Conservation (phyloP, 1,139 yeast genomes). For the Meyerozyma sp. region DNA sequence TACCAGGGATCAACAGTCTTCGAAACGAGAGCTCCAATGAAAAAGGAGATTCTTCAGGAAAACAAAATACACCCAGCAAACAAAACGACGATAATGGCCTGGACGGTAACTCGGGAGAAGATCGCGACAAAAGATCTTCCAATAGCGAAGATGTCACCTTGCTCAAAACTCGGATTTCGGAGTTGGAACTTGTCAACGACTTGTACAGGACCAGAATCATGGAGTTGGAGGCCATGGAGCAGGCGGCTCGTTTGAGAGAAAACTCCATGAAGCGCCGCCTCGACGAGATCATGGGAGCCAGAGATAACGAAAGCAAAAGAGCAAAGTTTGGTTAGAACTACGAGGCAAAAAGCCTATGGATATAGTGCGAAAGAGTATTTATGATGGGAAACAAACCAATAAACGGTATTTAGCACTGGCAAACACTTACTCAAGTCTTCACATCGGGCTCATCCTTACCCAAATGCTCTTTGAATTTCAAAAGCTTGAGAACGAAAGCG, state of each 20-base stretch:
- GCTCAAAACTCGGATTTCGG: slow-evolving; percentile 75
- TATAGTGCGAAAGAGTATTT: background rate
- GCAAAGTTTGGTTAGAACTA: background rate
- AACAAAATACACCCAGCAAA: slow-evolving; percentile 6
- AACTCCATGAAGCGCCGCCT: slow-evolving; percentile 42
- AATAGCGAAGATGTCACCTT: slow-evolving; percentile 38
- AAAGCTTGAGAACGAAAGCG: slow-evolving; percentile 55
- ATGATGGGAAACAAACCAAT: background rate
- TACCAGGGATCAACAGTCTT: background rate
- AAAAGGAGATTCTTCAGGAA: background rate
- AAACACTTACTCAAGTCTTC: slow-evolving; percentile 58
- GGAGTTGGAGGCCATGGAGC: slow-evolving; percentile 74
- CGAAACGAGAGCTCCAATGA: background rate
- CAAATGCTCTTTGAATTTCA: slow-evolving; percentile 67
- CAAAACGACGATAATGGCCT: slow-evolving; percentile 10
- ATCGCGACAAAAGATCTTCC: slow-evolving; percentile 10
- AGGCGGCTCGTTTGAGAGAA: slow-evolving; percentile 51
- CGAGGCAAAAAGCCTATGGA: background rate
- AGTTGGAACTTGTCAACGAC: slow-evolving; percentile 84
- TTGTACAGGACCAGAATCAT: slow-evolving; percentile 73
- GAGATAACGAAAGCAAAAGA: background rate
- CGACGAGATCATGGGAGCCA: slow-evolving; percentile 33
- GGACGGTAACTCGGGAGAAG: slow-evolving; percentile 11
- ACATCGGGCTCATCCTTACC: slow-evolving; percentile 90
- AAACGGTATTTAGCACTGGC: background rate